phyloP scores from a whole-genome alignment of 306 rosid genomes.

The Gastrolobium villosum region DNA sequence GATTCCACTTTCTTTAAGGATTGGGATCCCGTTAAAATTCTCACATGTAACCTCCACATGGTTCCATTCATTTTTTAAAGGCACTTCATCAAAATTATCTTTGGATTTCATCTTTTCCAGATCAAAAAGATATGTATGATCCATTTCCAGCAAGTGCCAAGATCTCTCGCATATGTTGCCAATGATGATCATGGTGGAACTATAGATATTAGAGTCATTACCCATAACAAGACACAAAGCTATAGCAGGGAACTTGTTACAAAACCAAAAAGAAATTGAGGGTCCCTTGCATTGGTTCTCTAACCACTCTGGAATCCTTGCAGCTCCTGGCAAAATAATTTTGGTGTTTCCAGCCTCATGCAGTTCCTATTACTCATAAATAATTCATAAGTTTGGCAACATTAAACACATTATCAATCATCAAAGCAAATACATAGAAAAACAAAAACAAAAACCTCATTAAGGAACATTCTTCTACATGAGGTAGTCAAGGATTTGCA shows the following conservation, averaged over 20 bases:
- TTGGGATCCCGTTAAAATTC: no score
- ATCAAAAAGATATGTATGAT: background rate
- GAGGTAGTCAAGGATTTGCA: constrained; percentile 27
- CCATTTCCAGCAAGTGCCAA: no score
- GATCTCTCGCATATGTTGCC: no score
- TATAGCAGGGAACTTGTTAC: constrained; percentile 1
- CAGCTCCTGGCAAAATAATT: background rate
- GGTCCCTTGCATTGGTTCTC: background rate
- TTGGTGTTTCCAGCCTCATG: background rate
- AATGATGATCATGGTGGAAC: background rate
- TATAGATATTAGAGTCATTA: no score
- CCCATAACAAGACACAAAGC: background rate
- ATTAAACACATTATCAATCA: background rate
- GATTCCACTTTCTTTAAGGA: no score
- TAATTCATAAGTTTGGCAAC: background rate
- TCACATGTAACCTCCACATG: no score
- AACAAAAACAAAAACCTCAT: background rate
- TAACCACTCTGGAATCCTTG: constrained; percentile 38
- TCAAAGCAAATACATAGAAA: background rate
- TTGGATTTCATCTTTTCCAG: background rate
- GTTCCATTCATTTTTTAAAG: no score
- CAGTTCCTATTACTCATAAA: constrained; percentile 20
- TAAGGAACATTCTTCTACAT: constrained; percentile 4
- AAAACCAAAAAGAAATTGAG: constrained; percentile 44
- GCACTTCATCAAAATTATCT: background rate